phyloP scores from a whole-genome alignment of 129 eudicot genomes.

The Chrysanthemum seticuspe region DNA sequence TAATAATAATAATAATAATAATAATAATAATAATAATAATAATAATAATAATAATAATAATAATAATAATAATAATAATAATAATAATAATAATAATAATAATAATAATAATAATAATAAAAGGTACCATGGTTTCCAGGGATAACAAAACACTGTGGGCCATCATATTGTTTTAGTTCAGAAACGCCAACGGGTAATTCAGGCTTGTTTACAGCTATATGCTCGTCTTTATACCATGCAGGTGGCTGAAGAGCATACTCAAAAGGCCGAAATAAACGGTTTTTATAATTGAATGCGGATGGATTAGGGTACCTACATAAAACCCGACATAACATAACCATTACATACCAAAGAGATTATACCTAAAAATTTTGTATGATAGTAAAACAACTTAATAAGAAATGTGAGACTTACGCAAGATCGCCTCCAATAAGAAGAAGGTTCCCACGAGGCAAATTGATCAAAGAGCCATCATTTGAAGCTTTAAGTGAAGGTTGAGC shows the following conservation, averaged over 20 bases:
- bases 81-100: too few species aligned
- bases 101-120: too few species aligned
- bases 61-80: too few species aligned
- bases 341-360: not conserved
- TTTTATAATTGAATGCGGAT: constrained; percentile 78
- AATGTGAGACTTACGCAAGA: constrained; percentile 73
- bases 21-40: too few species aligned
- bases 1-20: too few species aligned
- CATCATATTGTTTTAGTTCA: constrained; percentile 60
- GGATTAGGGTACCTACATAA: constrained; percentile 87
- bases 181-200: constrained; percentile 79
- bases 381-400: not conserved
- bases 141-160: constrained; percentile 91
- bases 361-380: not conserved
- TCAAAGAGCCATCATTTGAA: constrained; percentile 24
- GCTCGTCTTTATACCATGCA: constrained; percentile 78
- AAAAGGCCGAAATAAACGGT: constrained; percentile 81
- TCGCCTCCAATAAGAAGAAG: constrained; percentile 93
- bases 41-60: too few species aligned
- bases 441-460: constrained; percentile 62
- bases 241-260: constrained; percentile 95
- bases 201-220: constrained; percentile 85
- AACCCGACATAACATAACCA: constrained; percentile 2
- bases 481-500: constrained; percentile 73
- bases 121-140: constrained; percentile 98